These are phyloP conservation scores for Neocatenulostroma microsporum DNA, from an alignment of 2,329 filamentous ascomycete species.

Conservation along the genomic window DNA sequence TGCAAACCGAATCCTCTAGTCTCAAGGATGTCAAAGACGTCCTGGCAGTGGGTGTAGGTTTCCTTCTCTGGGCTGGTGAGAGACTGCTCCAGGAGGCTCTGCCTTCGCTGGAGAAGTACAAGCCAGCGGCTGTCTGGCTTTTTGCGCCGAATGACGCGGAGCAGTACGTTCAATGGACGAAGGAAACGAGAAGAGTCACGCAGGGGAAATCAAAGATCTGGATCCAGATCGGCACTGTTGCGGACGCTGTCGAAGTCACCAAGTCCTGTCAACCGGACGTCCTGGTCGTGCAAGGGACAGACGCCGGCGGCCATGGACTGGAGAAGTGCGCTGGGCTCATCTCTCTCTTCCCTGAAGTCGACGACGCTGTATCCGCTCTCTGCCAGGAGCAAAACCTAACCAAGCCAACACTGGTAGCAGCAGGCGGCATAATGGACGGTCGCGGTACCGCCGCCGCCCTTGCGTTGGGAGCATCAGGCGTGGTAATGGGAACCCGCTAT, in stretches of 20 bases:
- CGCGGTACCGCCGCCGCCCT: constrained; percentile 50
- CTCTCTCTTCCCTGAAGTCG: constrained; percentile 51
- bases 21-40: constrained; percentile 17
- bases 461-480: constrained; percentile 46
- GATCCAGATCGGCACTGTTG: constrained; percentile 55
- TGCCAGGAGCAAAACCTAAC: constrained; percentile 9
- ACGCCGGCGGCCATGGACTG: constrained; percentile 59
- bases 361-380: constrained; percentile 35
- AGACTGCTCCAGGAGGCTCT: constrained; percentile 37
- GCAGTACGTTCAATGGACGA: constrained; percentile 28
- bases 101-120: constrained; percentile 41
- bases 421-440: constrained; percentile 53
- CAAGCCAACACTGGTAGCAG: constrained; percentile 42
- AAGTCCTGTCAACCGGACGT: constrained; percentile 47
- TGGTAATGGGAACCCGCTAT: constrained; percentile 57
- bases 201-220: constrained; percentile 42
- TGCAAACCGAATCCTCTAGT: constrained; percentile 18
- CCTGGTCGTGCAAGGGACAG: constrained; percentile 55
- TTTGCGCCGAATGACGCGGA: constrained; percentile 50
- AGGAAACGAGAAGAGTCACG: constrained; percentile 26
- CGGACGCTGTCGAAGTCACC: constrained; percentile 45
- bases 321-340: constrained; percentile 48
- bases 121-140: constrained; percentile 58
- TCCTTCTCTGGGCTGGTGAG: constrained; percentile 48
- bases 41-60: constrained; percentile 53